Evolutionary conservation across 2,329 filamentous ascomycete species (phyloP).

Genomic region (Colletotrichum truncatum): DNA sequence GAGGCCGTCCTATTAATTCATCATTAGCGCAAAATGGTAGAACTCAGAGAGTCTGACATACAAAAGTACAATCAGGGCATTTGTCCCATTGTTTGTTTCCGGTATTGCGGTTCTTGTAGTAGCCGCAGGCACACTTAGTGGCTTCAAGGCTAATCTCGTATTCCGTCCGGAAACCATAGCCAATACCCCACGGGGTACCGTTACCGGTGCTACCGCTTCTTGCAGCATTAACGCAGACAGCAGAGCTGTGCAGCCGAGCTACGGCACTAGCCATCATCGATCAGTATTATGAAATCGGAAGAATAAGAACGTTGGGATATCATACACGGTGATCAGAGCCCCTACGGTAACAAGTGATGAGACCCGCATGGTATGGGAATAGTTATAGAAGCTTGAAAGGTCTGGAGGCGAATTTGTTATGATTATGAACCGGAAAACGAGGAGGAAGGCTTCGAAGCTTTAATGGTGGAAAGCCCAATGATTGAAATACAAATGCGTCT

Average conservation of each 20-base stretch:
- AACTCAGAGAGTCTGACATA: background rate
- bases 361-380: constrained; percentile 15
- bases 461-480: too few relatives aligned
- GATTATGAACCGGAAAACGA: too few relatives aligned
- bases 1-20: constrained; percentile 2
- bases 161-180: background rate
- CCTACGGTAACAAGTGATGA: background rate
- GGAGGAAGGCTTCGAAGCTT: too few relatives aligned
- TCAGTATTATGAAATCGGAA: too few relatives aligned
- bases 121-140: constrained; percentile 22
- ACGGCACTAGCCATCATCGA: background rate
- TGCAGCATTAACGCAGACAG: background rate
- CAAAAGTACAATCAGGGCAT: constrained; percentile 25
- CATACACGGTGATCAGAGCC: constrained; percentile 11
- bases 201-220: background rate
- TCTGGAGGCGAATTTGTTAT: too few relatives aligned
- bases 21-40: background rate
- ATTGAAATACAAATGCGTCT: too few relatives aligned
- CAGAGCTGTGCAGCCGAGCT: background rate
- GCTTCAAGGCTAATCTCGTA: constrained; percentile 10
- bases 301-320: too few relatives aligned
- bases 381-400: too few relatives aligned
- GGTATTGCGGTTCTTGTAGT: constrained; percentile 16
- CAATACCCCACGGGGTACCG: background rate
- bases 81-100: constrained; percentile 14